Conservation (phyloP, 2,329 filamentous ascomycete species). For the Paramyrothecium roridum region DNA sequence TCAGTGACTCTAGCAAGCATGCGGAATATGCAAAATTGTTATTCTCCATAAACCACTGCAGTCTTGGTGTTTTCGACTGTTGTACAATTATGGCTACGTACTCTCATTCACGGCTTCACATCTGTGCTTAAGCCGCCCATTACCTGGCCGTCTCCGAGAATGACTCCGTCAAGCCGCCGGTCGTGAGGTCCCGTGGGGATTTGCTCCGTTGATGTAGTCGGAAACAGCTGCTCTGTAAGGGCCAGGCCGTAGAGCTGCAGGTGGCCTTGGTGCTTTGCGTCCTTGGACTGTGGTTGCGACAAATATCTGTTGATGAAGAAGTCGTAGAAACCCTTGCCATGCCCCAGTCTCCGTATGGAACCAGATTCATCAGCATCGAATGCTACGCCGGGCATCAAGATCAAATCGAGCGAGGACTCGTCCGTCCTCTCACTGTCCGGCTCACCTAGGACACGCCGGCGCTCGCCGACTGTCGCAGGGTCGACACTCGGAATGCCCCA, state of each 20-base stretch:
- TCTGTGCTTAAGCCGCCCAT: conserved; percentile 24
- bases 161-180: conserved; percentile 73
- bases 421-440: conserved; percentile 41
- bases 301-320: conserved; percentile 78
- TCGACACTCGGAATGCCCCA: conserved; percentile 95
- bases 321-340: conserved; percentile 97
- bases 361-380: conserved; percentile 66
- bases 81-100: neutral
- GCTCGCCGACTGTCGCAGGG: conserved; percentile 57
- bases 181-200: conserved; percentile 77
- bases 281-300: conserved; percentile 35
- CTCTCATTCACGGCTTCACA: conserved; percentile 34
- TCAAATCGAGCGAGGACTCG: conserved; percentile 66
- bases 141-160: conserved; percentile 67
- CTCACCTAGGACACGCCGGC: conserved; percentile 72
- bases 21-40: no score
- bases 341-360: conserved; percentile 73
- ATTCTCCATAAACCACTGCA: no score
- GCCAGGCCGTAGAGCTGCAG: conserved; percentile 71
- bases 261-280: conserved; percentile 29
- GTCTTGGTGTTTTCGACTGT: neutral
- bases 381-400: conserved; percentile 88
- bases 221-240: conserved; percentile 79
- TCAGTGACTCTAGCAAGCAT: no score
- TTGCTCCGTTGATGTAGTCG: conserved; percentile 50